A percentile compares a stretch with the other conserved stretches of the same genome.
These are phyloP conservation scores for Leccinum griseonigrum DNA, from an alignment of 1,284 basidiomycete genomes.

Conservation along the genomic window DNA sequence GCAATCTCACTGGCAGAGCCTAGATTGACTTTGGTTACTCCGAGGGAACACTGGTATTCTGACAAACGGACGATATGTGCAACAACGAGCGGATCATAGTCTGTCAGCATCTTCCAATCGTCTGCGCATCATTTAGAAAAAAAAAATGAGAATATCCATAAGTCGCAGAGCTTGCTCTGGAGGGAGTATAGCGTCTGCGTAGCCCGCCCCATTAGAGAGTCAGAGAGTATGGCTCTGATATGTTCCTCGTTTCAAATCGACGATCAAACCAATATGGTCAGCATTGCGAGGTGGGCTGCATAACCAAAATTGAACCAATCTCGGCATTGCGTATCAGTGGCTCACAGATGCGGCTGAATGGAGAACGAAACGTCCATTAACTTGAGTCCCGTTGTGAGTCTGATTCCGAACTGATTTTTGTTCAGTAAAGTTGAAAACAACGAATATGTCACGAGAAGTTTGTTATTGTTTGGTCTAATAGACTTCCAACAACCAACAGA, in stretches of 20 bases:
- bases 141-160: background rate
- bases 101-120: no score
- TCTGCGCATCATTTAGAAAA: no score
- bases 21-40: slow-evolving; percentile 1
- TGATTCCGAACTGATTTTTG: background rate
- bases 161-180: background rate
- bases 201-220: background rate
- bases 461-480: no score
- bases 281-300: background rate
- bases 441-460: no score
- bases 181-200: background rate
- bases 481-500: no score
- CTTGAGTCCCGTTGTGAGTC: background rate
- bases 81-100: no score
- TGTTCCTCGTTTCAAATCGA: background rate
- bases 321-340: background rate
- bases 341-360: background rate
- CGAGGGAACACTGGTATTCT: background rate
- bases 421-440: background rate
- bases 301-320: background rate
- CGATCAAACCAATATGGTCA: background rate
- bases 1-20: background rate
- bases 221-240: background rate
- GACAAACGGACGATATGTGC: background rate
- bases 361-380: background rate